Evolutionary conservation across 2,329 filamentous ascomycete genomes (phyloP).

Genomic region (Colletotrichum tofieldiae): DNA sequence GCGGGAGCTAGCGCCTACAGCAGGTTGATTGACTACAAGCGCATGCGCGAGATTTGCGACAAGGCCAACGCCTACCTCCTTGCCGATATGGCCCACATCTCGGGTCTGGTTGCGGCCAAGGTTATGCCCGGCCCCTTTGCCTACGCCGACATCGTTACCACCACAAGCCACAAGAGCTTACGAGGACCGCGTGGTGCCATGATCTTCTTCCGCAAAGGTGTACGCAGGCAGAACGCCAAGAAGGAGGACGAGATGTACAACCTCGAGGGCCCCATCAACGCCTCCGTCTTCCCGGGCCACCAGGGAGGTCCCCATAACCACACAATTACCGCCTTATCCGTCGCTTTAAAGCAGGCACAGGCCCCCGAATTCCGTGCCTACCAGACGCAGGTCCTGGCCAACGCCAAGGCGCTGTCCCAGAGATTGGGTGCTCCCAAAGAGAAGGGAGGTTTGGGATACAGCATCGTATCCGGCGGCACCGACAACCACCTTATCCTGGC

Average conservation of each 20-base stretch:
- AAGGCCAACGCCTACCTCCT: slow-evolving; percentile 94
- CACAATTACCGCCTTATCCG: slow-evolving; percentile 95
- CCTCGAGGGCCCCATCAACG: slow-evolving; percentile 94
- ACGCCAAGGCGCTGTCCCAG: slow-evolving; percentile 88
- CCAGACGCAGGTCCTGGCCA: slow-evolving; percentile 90
- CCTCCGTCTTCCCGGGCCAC: slow-evolving; percentile 97
- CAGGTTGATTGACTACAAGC: slow-evolving; percentile 93
- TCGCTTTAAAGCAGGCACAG: slow-evolving; percentile 94
- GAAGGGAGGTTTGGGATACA: slow-evolving; percentile 86
- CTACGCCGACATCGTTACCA: slow-evolving; percentile 95
- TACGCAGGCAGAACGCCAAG: slow-evolving; percentile 86
- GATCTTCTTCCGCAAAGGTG: slow-evolving; percentile 98
- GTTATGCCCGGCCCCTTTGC: slow-evolving; percentile 92
- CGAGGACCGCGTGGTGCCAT: slow-evolving; percentile 95
- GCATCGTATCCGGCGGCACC: slow-evolving; percentile 92
- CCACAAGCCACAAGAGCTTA: slow-evolving; percentile 97
- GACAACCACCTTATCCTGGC: slow-evolving; percentile 97
- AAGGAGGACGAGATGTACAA: slow-evolving; percentile 91
- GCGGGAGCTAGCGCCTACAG: slow-evolving; percentile 97
- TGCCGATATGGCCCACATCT: slow-evolving; percentile 98
- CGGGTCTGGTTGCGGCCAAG: slow-evolving; percentile 91
- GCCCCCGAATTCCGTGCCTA: slow-evolving; percentile 92
- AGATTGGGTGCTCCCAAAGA: slow-evolving; percentile 78
- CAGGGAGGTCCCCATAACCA: slow-evolving; percentile 99
- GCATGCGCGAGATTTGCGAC: slow-evolving; percentile 91